These are phyloP conservation scores for Geotrichum reessii DNA, from an alignment of 1,139 yeast genomes.

Conservation along the genomic window DNA sequence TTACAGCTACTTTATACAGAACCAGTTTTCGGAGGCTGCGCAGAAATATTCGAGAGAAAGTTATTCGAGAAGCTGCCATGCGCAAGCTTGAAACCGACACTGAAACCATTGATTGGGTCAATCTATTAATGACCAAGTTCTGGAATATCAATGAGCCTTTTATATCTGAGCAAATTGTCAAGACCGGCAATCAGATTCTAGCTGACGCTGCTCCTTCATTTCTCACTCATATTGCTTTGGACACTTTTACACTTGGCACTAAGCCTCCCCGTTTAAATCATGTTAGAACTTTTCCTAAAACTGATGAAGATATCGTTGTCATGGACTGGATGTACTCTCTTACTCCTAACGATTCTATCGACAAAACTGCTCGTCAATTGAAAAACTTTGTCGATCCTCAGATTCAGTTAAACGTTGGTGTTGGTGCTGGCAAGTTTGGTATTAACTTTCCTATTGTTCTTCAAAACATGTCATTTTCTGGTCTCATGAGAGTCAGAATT, in stretches of 20 bases:
- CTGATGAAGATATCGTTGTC: conserved; percentile 84
- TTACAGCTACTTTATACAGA: conserved; percentile 64
- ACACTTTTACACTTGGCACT: conserved; percentile 84
- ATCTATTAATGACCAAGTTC: conserved; percentile 77
- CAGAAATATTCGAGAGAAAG: conserved; percentile 62
- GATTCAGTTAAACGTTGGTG: conserved; percentile 41
- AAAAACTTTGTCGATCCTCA: conserved; percentile 79
- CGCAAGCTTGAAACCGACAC: conserved; percentile 77
- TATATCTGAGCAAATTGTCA: conserved; percentile 78
- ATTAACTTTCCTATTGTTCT: conserved; percentile 39
- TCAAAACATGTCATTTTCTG: conserved; percentile 54
- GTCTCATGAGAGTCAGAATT: conserved; percentile 69
- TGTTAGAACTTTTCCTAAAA: conserved; percentile 82
- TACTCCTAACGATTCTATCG: conserved; percentile 84
- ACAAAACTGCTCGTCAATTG: conserved; percentile 75
- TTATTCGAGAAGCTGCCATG: conserved; percentile 80
- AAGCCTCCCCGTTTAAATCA: conserved; percentile 90
- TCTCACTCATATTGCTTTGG: conserved; percentile 75
- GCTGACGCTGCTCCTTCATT: conserved; percentile 75
- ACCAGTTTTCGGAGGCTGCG: conserved; percentile 79
- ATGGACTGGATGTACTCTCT: conserved; percentile 92
- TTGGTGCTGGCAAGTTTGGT: conserved; percentile 41
- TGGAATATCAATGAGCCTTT: conserved; percentile 91
- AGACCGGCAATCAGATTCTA: conserved; percentile 74
- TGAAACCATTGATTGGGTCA: conserved; percentile 94